A percentile compares a stretch with the other conserved stretches of the same genome.
Evolutionary conservation across 495 filamentous ascomycete species (phyloP).

Genomic region (Daldinia grandis): DNA sequence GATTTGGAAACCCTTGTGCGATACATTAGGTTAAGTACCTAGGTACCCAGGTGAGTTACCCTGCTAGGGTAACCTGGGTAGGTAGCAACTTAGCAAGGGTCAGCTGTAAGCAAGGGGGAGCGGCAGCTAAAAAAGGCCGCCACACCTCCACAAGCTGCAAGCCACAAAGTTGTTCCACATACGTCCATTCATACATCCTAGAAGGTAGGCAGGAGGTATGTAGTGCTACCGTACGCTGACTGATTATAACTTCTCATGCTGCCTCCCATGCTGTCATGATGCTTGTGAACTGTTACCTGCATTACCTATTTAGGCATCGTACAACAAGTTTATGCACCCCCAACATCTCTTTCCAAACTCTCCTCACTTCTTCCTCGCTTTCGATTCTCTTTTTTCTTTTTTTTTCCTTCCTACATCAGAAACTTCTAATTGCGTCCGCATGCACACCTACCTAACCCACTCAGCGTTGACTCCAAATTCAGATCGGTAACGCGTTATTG

Average conservation of each 20-base stretch:
- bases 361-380: background rate
- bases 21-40: background rate
- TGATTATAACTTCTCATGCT: background rate
- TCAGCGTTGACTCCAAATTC: conserved; percentile 14
- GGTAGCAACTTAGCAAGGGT: conserved; percentile 30
- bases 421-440: conserved; percentile 12
- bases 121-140: conserved; percentile 32
- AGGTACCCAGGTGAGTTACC: conserved; percentile 9
- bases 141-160: conserved; percentile 31
- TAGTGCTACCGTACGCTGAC: background rate
- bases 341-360: conserved; percentile 1
- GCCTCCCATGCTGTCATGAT: background rate
- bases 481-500: conserved; percentile 18
- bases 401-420: conserved; percentile 2
- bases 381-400: conserved; percentile 2
- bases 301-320: conserved; percentile 11
- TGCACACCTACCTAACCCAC: conserved; percentile 31
- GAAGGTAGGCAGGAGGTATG: background rate
- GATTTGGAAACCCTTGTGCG: conserved; percentile 12
- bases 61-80: conserved; percentile 22
- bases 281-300: conserved; percentile 18
- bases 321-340: conserved; percentile 1
- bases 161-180: conserved; percentile 21
- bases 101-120: background rate
- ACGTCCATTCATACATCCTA: too few species aligned